phyloP scores from a whole-genome alignment of 2,329 filamentous ascomycete genomes.

The Scorias spongiosa region DNA sequence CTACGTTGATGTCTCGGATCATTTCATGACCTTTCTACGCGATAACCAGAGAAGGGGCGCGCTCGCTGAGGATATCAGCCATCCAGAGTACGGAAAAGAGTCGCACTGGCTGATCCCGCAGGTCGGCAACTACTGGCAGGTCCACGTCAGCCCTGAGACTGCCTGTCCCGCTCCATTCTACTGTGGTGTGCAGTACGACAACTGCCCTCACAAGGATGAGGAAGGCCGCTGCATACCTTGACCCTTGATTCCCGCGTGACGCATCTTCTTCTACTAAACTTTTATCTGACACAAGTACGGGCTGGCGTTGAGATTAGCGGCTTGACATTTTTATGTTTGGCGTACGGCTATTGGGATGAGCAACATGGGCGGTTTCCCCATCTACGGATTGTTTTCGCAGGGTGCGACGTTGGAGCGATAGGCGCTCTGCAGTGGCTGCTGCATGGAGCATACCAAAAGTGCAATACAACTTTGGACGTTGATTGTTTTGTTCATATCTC shows the following conservation, averaged over 20 bases:
- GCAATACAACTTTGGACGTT: too few relatives aligned
- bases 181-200: slow-evolving; percentile 8
- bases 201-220: slow-evolving; percentile 9
- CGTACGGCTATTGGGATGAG: too few relatives aligned
- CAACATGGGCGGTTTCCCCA: too few relatives aligned
- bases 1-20: slow-evolving; percentile 44
- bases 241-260: neutral
- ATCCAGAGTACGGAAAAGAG: slow-evolving; percentile 20
- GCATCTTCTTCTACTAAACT: neutral
- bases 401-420: too few relatives aligned
- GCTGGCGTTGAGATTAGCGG: too few relatives aligned
- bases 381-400: too few relatives aligned
- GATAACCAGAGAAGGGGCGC: slow-evolving; percentile 31
- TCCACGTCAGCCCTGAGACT: slow-evolving; percentile 25
- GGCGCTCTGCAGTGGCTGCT: too few relatives aligned
- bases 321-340: too few relatives aligned
- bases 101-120: slow-evolving; percentile 6
- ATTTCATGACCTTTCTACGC: slow-evolving; percentile 39
- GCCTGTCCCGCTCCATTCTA: slow-evolving; percentile 7
- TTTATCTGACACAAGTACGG: too few relatives aligned
- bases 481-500: too few relatives aligned
- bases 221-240: slow-evolving; percentile 1
- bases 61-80: slow-evolving; percentile 34
- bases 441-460: too few relatives aligned
- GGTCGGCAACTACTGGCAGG: slow-evolving; percentile 26